Evolutionary conservation across 164 flowering plant genomes (phyloP).

Genomic region (Warburgia ugandensis): DNA sequence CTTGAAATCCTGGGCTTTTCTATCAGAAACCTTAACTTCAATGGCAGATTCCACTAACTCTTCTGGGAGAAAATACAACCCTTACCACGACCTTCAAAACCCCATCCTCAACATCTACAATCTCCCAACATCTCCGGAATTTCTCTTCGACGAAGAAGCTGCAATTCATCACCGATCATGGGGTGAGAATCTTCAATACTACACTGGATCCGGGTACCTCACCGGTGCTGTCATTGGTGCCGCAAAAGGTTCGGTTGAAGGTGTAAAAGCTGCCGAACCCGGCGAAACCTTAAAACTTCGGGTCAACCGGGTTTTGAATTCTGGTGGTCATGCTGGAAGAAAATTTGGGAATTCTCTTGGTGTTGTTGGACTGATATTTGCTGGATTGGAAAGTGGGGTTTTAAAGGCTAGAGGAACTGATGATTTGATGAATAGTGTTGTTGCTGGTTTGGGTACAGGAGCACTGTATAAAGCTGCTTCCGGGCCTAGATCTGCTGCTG

Average conservation of each 20-base stretch:
- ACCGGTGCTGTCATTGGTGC: slow-evolving; percentile 41
- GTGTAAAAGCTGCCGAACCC: slow-evolving; percentile 37
- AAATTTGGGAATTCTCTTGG: slow-evolving; percentile 42
- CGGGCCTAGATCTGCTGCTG: slow-evolving; percentile 64
- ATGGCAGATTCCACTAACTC: no score
- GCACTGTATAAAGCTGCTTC: slow-evolving; percentile 59
- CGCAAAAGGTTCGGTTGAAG: slow-evolving; percentile 33
- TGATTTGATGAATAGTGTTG: slow-evolving; percentile 46
- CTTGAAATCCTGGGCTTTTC: no score
- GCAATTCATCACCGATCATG: slow-evolving; percentile 44
- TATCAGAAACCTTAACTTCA: no score
- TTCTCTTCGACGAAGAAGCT: slow-evolving; percentile 52
- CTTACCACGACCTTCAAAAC: slow-evolving; percentile 42
- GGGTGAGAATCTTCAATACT: slow-evolving; percentile 47
- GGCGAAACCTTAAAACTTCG: slow-evolving; percentile 48
- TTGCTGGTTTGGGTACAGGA: slow-evolving; percentile 84
- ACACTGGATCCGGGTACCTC: slow-evolving; percentile 46
- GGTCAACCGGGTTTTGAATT: slow-evolving; percentile 43
- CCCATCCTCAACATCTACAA: slow-evolving; percentile 42
- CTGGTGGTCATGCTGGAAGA: slow-evolving; percentile 40
- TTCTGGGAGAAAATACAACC: no score
- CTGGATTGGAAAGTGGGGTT: slow-evolving; percentile 60
- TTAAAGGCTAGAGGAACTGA: slow-evolving; percentile 39
- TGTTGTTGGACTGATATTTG: slow-evolving; percentile 46
- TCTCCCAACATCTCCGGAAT: slow-evolving; percentile 56